These are phyloP conservation scores for Ophiostoma sp. DNA, from an alignment of 2,329 filamentous ascomycete genomes.

Conservation along the genomic window DNA sequence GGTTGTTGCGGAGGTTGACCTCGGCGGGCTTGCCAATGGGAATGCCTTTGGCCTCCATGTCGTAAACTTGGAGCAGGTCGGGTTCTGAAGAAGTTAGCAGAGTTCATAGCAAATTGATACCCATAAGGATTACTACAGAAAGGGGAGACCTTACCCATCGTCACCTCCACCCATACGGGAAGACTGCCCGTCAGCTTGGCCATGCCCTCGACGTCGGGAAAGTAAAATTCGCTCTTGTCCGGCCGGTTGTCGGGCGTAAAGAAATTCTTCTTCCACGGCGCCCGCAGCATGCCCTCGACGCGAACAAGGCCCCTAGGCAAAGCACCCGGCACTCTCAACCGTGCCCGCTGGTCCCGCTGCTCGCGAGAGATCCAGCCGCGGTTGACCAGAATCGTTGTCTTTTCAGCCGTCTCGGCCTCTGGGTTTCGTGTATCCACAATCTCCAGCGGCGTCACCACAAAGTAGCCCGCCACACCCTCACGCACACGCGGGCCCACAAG, in stretches of 20 bases:
- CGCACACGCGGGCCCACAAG: slow-evolving; percentile 85
- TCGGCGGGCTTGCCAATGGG: slow-evolving; percentile 86
- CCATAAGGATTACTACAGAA: background rate
- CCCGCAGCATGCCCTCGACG: slow-evolving; percentile 79
- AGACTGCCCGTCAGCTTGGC: slow-evolving; percentile 78
- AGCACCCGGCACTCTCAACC: slow-evolving; percentile 62
- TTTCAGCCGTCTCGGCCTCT: slow-evolving; percentile 32
- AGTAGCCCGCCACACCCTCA: slow-evolving; percentile 86
- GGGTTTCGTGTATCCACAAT: slow-evolving; percentile 16
- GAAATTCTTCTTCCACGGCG: slow-evolving; percentile 96
- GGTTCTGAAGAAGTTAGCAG: slow-evolving; percentile 56
- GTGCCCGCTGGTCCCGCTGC: slow-evolving; percentile 61
- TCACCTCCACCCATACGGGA: slow-evolving; percentile 92
- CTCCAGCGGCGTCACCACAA: slow-evolving; percentile 90
- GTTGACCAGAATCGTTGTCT: slow-evolving; percentile 69
- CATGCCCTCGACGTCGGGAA: slow-evolving; percentile 93
- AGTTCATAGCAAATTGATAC: background rate
- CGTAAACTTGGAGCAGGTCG: slow-evolving; percentile 73
- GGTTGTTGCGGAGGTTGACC: slow-evolving; percentile 93
- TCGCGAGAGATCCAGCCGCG: slow-evolving; percentile 89
- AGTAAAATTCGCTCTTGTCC: slow-evolving; percentile 84
- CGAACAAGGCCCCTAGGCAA: slow-evolving; percentile 70
- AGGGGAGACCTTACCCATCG: slow-evolving; percentile 69
- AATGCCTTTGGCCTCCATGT: slow-evolving; percentile 76
- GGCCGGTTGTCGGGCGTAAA: slow-evolving; percentile 92